A percentile compares a stretch with the other conserved stretches of the same genome.
Conservation (phyloP, 2,329 filamentous ascomycete genomes). For the Scorias spongiosa region DNA sequence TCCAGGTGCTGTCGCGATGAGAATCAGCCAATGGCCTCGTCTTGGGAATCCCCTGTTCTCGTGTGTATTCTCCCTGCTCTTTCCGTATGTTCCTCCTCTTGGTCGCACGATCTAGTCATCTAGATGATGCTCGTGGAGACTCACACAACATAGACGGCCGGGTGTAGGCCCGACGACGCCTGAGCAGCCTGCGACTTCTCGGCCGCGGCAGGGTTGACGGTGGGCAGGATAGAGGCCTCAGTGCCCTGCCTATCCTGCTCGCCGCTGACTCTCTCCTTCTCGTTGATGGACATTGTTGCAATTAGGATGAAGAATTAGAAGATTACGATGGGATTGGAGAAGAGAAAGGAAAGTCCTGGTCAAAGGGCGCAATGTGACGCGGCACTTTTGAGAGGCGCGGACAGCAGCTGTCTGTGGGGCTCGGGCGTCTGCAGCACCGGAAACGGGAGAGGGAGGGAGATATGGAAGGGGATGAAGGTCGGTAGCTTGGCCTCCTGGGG, state of each 20-base stretch:
- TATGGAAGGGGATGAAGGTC: too few relatives aligned
- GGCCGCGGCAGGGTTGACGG: slow-evolving; percentile 52
- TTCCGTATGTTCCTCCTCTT: too few relatives aligned
- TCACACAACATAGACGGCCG: slow-evolving; percentile 69
- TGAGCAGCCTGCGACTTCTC: slow-evolving; percentile 56
- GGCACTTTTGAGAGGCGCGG: too few relatives aligned
- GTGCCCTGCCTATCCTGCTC: slow-evolving; percentile 45
- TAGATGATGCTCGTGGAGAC: slow-evolving; percentile 12
- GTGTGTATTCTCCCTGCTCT: too few relatives aligned
- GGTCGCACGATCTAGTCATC: slow-evolving; percentile 21
- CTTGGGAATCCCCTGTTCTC: slow-evolving; percentile 15
- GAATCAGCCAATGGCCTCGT: slow-evolving; percentile 16
- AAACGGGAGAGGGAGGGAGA: too few relatives aligned
- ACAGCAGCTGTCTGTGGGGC: too few relatives aligned
- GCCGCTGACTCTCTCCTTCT: slow-evolving; percentile 73
- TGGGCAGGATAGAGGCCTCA: slow-evolving; percentile 55
- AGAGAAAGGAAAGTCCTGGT: too few relatives aligned
- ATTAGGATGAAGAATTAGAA: not conserved
- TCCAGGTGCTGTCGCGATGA: slow-evolving; percentile 56
- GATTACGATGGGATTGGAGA: too few relatives aligned
- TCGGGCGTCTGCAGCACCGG: too few relatives aligned
- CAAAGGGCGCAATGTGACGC: too few relatives aligned
- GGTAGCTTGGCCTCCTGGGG: too few relatives aligned
- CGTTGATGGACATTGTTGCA: slow-evolving; percentile 49
- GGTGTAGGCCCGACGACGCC: slow-evolving; percentile 48